Conservation (phyloP, 495 filamentous ascomycete species). For the Aspergillus steynii region DNA sequence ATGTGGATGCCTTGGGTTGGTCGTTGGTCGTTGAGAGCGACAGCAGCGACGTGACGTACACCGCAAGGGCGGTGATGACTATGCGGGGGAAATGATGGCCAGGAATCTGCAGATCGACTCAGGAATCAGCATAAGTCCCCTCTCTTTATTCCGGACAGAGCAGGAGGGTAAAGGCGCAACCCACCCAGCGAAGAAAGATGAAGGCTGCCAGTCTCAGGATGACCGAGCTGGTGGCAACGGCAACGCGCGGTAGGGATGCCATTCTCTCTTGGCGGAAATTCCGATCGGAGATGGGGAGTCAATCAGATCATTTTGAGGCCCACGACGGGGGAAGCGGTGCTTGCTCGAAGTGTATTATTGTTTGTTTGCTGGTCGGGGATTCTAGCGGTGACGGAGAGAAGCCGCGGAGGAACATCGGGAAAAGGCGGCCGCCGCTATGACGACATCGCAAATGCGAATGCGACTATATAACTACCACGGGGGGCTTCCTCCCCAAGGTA, state of each 20-base stretch:
- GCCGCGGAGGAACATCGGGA: not conserved
- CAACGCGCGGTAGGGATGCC: constrained; percentile 28
- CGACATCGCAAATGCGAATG: not conserved
- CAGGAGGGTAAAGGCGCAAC: constrained; percentile 10
- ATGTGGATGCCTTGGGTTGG: constrained; percentile 8
- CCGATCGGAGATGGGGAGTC: not conserved
- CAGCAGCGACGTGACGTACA: constrained; percentile 70
- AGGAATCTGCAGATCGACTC: constrained; percentile 52
- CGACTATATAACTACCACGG: too few relatives aligned
- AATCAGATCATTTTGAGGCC: not conserved
- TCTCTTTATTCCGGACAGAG: constrained; percentile 16
- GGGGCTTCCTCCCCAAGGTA: too few relatives aligned
- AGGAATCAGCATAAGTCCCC: constrained; percentile 7
- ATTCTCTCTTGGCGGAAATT: constrained; percentile 15
- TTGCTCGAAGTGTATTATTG: too few relatives aligned
- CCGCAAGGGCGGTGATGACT: constrained; percentile 66
- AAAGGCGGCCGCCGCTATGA: not conserved
- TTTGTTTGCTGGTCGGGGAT: not conserved
- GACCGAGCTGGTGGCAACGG: constrained; percentile 56
- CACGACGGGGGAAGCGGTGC: too few relatives aligned
- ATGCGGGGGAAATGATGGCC: constrained; percentile 61
- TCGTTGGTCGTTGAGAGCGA: constrained; percentile 28
- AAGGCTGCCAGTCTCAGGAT: constrained; percentile 61
- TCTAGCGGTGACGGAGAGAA: not conserved
- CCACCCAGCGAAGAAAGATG: constrained; percentile 87